Evolutionary conservation across 202 grass and related monocot species (phyloP), one percentile per base, ranked within the genome.

Genomic region (Zoysia matrella): DNA sequence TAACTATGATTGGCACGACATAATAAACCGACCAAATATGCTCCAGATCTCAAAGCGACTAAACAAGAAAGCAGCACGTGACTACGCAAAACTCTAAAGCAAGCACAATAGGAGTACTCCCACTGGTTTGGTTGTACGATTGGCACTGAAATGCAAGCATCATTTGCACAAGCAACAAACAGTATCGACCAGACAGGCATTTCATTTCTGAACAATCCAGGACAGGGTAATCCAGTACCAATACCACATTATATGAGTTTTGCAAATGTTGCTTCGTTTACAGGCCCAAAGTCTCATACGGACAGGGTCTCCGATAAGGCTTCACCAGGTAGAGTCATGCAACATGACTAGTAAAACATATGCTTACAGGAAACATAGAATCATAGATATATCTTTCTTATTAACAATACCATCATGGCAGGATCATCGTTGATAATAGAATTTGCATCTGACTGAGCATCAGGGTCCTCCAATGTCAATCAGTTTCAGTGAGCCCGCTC

Each of bases 401-500:
- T 83, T 90, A 86, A 90, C 88, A 90, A 75, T 51, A 75, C 36
- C 18, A 73, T 4, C n/a, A 30, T 30, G 55, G 62, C 15, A 40
- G 69, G 55, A 76, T 56, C 36, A 76, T 58, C 49, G 60, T 61
- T 36, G 65, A 65, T 51, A 53, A 10, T 68, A 66, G 74, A 45
- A 72, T 83, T 75, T 75, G 68, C 39, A 60, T 79, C 64, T 70
- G 73, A 51, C 76, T 51, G 47, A 82, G 67, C 54, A 22, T 71
- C 67, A 22, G 56, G 77, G 65, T 69, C 43, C 78, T 80, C 14
- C 47, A 5, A 60, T 43, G 78, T 47, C 42, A n/a, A 76, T 45
- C 14, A 52, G 36, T 50, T 85, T 86, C 84, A 97, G 77, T 94
- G 94, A 78, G 87, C 94, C 58, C 91, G 76, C 49, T 92, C 87